Conservation (phyloP, 139 green algal species). For the Coccomyxa sp. region DNA sequence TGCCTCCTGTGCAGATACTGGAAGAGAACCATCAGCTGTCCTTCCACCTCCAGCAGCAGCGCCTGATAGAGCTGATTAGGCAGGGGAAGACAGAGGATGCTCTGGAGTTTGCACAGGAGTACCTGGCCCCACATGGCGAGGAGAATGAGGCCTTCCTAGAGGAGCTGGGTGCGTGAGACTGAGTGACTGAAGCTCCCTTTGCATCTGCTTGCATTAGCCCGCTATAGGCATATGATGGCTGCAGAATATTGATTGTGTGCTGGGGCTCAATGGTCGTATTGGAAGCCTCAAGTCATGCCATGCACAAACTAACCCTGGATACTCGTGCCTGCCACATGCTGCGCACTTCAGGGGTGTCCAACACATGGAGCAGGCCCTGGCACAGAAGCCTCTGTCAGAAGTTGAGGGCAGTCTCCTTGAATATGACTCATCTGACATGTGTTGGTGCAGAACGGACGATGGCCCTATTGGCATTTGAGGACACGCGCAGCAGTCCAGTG, state of each 20-base stretch:
- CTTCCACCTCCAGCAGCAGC: conserved; percentile 97
- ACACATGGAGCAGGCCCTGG: too few species aligned
- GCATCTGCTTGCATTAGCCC: neutral
- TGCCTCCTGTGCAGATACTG: conserved; percentile 66
- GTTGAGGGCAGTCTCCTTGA: too few species aligned
- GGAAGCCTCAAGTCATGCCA: too few species aligned
- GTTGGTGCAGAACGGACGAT: conserved; percentile 83
- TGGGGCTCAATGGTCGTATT: too few species aligned
- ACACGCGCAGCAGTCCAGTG: conserved; percentile 65
- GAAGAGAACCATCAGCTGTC: conserved; percentile 76
- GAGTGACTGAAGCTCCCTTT: neutral
- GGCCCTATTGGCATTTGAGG: conserved; percentile 91
- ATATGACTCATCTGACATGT: too few species aligned
- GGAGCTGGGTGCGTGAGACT: conserved; percentile 67
- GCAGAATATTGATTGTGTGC: too few species aligned
- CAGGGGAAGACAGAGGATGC: conserved; percentile 70
- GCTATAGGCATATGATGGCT: neutral
- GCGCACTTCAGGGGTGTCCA: too few species aligned
- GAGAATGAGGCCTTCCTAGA: conserved; percentile 85
- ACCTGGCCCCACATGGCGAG: conserved; percentile 86
- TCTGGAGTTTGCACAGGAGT: conserved; percentile 89
- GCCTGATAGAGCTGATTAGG: conserved; percentile 92
- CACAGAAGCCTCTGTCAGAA: too few species aligned
- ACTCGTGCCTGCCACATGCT: too few species aligned
- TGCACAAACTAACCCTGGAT: too few species aligned